Evolutionary conservation across 2,329 filamentous ascomycete species (phyloP).

Genomic region (Talaromyces sp.): DNA sequence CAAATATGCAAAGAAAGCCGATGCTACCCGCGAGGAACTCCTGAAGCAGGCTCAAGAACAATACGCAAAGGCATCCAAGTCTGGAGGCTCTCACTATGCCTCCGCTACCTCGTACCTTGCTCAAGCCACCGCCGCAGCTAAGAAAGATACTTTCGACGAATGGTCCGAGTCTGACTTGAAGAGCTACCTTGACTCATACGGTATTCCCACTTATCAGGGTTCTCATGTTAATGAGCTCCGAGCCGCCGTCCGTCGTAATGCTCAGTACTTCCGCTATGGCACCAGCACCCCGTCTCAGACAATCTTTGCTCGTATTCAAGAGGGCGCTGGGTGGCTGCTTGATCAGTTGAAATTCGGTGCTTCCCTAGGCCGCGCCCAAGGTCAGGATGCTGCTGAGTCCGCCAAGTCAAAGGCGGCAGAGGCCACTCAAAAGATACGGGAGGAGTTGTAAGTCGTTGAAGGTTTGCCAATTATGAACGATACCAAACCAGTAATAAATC

Average conservation of each 20-base stretch:
- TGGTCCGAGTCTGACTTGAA: constrained; percentile 73
- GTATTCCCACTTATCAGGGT: constrained; percentile 65
- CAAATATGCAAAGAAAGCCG: constrained; percentile 60
- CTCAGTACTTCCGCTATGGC: constrained; percentile 74
- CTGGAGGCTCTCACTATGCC: constrained; percentile 50
- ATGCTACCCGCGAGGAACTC: constrained; percentile 69
- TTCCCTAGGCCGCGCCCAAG: constrained; percentile 46
- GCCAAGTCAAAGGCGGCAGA: constrained; percentile 46
- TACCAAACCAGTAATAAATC: not conserved
- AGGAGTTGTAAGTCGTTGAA: constrained; percentile 28
- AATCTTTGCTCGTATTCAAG: constrained; percentile 60
- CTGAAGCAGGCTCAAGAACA: constrained; percentile 53
- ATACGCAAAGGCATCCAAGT: constrained; percentile 47
- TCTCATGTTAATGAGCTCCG: constrained; percentile 66
- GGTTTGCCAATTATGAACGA: not conserved
- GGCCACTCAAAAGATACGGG: constrained; percentile 43
- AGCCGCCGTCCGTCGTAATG: constrained; percentile 67
- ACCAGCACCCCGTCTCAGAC: constrained; percentile 64
- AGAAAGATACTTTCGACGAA: constrained; percentile 65
- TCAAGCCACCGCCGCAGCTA: constrained; percentile 62
- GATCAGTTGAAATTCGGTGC: constrained; percentile 50
- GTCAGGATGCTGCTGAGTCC: constrained; percentile 48
- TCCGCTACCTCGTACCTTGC: constrained; percentile 69
- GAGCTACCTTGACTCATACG: constrained; percentile 75
- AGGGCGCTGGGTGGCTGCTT: constrained; percentile 46